These are phyloP conservation scores for Dichotomopilus funicola DNA, from an alignment of 2,329 filamentous ascomycete genomes.

Conservation along the genomic window DNA sequence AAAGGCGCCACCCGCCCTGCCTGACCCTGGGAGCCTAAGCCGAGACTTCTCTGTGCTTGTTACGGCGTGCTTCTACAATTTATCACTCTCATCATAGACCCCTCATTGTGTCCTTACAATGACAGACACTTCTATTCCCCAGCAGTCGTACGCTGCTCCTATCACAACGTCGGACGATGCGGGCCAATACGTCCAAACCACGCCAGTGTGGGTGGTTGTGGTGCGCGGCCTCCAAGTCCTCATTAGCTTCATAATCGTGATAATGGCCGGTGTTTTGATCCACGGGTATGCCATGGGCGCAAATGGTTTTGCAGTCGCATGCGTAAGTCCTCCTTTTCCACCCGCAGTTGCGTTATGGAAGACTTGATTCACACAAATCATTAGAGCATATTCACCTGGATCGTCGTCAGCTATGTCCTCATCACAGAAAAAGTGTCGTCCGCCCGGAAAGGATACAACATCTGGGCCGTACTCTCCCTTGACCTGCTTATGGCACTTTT, in stretches of 20 bases:
- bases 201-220: conserved; percentile 23
- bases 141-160: conserved; percentile 1
- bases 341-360: background rate
- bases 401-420: conserved; percentile 25
- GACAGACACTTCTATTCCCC: conserved; percentile 2
- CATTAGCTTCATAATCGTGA: conserved; percentile 24
- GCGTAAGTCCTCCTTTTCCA: conserved; percentile 20
- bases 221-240: conserved; percentile 28
- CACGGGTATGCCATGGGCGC: conserved; percentile 25
- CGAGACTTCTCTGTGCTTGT: too few relatives aligned
- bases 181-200: conserved; percentile 23
- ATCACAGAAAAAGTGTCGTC: conserved; percentile 25
- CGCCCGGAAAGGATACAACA: conserved; percentile 27
- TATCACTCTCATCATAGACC: background rate
- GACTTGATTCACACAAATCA: background rate
- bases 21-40: too few relatives aligned
- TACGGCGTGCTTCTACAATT: background rate
- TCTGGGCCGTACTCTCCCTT: conserved; percentile 29
- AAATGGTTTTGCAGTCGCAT: conserved; percentile 26
- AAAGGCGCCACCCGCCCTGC: too few relatives aligned
- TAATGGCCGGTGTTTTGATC: conserved; percentile 26
- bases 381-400: conserved; percentile 27
- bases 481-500: conserved; percentile 29
- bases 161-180: background rate
- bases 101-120: background rate